A percentile compares a stretch with the other conserved stretches of the same genome.
These are phyloP conservation scores for Tulasnella sp. DNA, from an alignment of 768 basidiomycete species.

Conservation along the genomic window DNA sequence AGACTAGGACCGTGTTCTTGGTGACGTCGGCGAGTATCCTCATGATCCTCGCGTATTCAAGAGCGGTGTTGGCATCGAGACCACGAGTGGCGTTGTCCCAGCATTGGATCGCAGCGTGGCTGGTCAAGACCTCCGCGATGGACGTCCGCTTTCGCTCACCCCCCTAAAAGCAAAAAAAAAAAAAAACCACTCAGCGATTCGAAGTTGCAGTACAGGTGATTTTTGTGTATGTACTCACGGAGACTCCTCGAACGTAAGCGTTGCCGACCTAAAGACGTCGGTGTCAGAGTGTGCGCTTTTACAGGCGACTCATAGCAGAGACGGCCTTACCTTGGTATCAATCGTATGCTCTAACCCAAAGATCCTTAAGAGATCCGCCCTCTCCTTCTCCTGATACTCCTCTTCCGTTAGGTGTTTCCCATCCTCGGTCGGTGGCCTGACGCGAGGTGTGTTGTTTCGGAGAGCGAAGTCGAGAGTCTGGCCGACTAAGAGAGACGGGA, in stretches of 20 bases:
- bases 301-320: constrained; percentile 42
- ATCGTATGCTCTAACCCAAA: constrained; percentile 32
- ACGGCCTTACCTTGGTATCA: constrained; percentile 28
- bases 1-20: constrained; percentile 67
- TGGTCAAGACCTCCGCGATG: constrained; percentile 32
- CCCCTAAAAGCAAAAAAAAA: constrained; percentile 21
- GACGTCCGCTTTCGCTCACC: constrained; percentile 37
- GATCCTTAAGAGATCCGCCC: constrained; percentile 25
- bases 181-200: too few relatives aligned
- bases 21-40: constrained; percentile 77
- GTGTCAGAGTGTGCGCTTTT: constrained; percentile 27
- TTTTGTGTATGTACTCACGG: constrained; percentile 5
- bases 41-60: constrained; percentile 72
- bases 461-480: constrained; percentile 51
- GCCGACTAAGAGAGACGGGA: constrained; percentile 70
- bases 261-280: constrained; percentile 33
- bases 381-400: constrained; percentile 24
- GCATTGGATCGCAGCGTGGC: constrained; percentile 24
- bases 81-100: constrained; percentile 62
- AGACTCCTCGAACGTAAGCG: constrained; percentile 33
- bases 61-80: constrained; percentile 74
- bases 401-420: constrained; percentile 18
- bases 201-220: too few relatives aligned
- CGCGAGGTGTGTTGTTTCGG: constrained; percentile 24
- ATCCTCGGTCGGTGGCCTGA: constrained; percentile 22